Base-by-base conservation (phyloP, 257 asterid species). In the Primulina huaijiensis region DNA sequence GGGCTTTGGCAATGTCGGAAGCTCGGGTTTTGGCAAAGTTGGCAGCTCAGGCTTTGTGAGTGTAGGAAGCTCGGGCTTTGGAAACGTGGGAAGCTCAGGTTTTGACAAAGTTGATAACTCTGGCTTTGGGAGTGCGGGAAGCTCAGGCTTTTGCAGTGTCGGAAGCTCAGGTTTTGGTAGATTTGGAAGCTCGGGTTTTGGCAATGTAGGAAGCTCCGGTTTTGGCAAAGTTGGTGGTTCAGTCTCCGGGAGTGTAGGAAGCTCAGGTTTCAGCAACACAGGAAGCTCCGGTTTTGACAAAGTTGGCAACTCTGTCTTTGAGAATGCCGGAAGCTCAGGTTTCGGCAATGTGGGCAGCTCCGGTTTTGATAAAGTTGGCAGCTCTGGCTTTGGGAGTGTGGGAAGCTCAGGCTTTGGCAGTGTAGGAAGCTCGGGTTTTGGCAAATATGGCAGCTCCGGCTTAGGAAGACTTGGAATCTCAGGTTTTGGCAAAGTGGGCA, bases 401-500 rank as follows among this genome's bases (percentile, higher is more conserved):
- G 53, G 69, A 0, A 30, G 6, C 2, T 70, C 67, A 0, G 75
- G 75, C 7, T 70, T 60, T 2, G 75, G 70, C 12, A 71, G 1
- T 14, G 31, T 2, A 6, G 82, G 76, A 0, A 40, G 0, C 8
- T 67, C 69, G 0, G 72, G 74, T 16, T 77, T 84, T 2, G 84
- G 78, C 29, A 78, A 0, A 3, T 57, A 30, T 2, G 84, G 79
- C 0, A 77, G 43, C 29, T 73, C 31, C 0, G 80, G 80, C 11
- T 79, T 81, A 6, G 85, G 83, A 1, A 82, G 11, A 1, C 2
- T 7, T 8, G 83, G 87, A 0, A 73, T 3, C 3, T 74, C 75
- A 8, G 75, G 76, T 12, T 82, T 76, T 21, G 82, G 84, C 8
- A 70, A 9, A 2, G 74, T 12, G 17, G 82, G 82, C 2, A 79